Evolutionary conservation across 1,139 yeast species (phyloP).

Genomic region (Suhomyces atakaporum): DNA sequence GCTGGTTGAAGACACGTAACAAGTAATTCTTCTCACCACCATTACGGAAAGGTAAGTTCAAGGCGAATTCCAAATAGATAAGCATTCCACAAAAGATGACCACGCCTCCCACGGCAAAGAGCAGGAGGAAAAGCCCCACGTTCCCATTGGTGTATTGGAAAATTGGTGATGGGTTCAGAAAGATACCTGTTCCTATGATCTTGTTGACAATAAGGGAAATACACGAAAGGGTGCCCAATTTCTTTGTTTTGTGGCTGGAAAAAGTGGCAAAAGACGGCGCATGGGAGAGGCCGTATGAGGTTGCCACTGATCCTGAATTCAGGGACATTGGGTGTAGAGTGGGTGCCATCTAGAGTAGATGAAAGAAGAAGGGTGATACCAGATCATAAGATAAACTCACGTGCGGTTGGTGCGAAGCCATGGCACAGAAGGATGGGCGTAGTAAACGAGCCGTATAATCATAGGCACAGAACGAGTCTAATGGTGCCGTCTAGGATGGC

Average conservation of each 20-base stretch:
- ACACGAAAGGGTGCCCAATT: constrained; percentile 29
- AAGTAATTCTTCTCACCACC: constrained; percentile 56
- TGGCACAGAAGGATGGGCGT: too few species aligned
- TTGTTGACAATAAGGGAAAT: constrained; percentile 48
- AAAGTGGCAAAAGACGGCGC: neutral
- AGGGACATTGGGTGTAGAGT: neutral
- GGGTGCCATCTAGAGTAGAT: constrained; percentile 1
- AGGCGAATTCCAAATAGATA: constrained; percentile 49
- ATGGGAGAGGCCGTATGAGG: too few species aligned
- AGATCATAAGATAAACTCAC: too few species aligned
- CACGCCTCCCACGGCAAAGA: constrained; percentile 49
- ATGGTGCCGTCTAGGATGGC: too few species aligned
- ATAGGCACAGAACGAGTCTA: too few species aligned
- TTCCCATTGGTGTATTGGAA: constrained; percentile 47
- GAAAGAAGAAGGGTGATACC: neutral
- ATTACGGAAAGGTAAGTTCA: constrained; percentile 47
- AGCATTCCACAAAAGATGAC: constrained; percentile 50
- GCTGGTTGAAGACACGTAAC: constrained; percentile 40
- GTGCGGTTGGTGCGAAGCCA: too few species aligned
- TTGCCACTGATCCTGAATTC: constrained; percentile 4
- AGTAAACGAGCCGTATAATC: too few species aligned
- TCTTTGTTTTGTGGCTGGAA: constrained; percentile 8
- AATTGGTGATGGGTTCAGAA: constrained; percentile 51
- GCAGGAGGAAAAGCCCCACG: constrained; percentile 37
- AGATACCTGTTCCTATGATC: constrained; percentile 56